Conservation (phyloP, 192 early-diverging fungal genomes). For the Phycomyces nitens region DNA sequence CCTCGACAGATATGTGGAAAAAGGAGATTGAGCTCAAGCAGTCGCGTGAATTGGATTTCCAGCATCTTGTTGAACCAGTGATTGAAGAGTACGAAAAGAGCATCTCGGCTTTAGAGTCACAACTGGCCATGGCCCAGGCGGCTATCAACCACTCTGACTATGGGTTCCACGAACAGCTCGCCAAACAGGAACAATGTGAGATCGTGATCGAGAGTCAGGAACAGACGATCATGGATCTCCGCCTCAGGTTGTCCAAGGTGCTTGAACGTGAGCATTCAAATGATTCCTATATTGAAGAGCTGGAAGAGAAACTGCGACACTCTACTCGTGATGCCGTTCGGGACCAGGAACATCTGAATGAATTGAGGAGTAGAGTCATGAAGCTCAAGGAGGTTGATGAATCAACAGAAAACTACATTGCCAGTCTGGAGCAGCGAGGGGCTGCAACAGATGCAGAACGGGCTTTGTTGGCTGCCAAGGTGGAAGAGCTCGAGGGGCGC, state of each 20-base stretch:
- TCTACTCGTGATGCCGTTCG: slow-evolving; percentile 28
- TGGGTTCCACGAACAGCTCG: slow-evolving; percentile 55
- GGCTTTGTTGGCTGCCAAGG: slow-evolving; percentile 5
- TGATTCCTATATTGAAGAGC: slow-evolving; percentile 42
- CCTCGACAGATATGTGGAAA: slow-evolving; percentile 1
- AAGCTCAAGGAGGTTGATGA: slow-evolving; percentile 57
- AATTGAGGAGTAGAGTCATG: slow-evolving; percentile 37
- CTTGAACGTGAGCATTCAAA: slow-evolving; percentile 42
- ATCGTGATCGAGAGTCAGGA: slow-evolving; percentile 43
- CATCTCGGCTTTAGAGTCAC: slow-evolving; percentile 56
- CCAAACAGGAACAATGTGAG: slow-evolving; percentile 46
- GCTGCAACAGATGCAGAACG: slow-evolving; percentile 21
- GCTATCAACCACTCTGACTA: slow-evolving; percentile 53
- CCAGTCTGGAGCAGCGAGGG: slow-evolving; percentile 33
- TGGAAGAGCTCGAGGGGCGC: slow-evolving; percentile 9
- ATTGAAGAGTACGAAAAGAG: slow-evolving; percentile 70
- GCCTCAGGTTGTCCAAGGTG: slow-evolving; percentile 37
- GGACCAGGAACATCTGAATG: slow-evolving; percentile 37
- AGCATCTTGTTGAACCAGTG: slow-evolving; percentile 62
- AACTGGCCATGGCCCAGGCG: slow-evolving; percentile 56
- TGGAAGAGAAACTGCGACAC: slow-evolving; percentile 33
- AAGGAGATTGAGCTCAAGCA: slow-evolving; percentile 1
- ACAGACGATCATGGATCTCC: slow-evolving; percentile 44
- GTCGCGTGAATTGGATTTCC: slow-evolving; percentile 35
- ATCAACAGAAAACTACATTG: slow-evolving; percentile 42